These are phyloP conservation scores for Boletus calvinii DNA, from an alignment of 1,284 basidiomycete genomes.

Conservation along the genomic window DNA sequence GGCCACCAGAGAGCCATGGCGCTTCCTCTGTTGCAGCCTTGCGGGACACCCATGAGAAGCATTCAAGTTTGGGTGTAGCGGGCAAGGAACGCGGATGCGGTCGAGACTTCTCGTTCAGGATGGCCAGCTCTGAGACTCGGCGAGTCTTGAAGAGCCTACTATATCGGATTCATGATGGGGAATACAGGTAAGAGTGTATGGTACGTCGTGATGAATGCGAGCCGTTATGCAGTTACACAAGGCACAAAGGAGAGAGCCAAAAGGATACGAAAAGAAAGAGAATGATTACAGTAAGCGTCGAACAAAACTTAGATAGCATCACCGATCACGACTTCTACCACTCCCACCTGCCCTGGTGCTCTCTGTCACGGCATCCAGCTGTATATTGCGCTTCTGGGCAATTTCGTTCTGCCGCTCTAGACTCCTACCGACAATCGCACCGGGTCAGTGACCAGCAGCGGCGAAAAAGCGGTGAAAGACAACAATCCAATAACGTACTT, in stretches of 20 bases:
- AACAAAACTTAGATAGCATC: conserved; percentile 10
- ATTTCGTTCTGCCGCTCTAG: conserved; percentile 69
- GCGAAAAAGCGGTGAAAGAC: not conserved
- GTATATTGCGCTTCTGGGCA: conserved; percentile 65
- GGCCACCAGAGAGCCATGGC: too few relatives aligned
- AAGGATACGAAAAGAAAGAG: not conserved
- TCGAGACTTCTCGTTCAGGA: too few relatives aligned
- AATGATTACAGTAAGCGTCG: not conserved
- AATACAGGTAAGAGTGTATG: conserved; percentile 11
- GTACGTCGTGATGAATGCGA: conserved; percentile 7
- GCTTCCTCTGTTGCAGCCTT: too few relatives aligned
- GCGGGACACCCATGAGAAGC: too few relatives aligned
- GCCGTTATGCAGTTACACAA: not conserved
- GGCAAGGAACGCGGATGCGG: too few relatives aligned
- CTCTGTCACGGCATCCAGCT: conserved; percentile 67
- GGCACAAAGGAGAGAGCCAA: conserved; percentile 3
- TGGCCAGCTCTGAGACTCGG: not conserved
- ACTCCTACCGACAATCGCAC: conserved; percentile 42
- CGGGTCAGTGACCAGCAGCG: conserved; percentile 5
- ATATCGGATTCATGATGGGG: not conserved
- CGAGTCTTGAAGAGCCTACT: not conserved
- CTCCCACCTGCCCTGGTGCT: conserved; percentile 30
- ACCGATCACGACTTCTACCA: conserved; percentile 27
- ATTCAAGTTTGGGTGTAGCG: too few relatives aligned
- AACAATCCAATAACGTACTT: conserved; percentile 45